Base-by-base conservation (phyloP, 2,329 filamentous ascomycete genomes). In the Blastomyces silverae region DNA sequence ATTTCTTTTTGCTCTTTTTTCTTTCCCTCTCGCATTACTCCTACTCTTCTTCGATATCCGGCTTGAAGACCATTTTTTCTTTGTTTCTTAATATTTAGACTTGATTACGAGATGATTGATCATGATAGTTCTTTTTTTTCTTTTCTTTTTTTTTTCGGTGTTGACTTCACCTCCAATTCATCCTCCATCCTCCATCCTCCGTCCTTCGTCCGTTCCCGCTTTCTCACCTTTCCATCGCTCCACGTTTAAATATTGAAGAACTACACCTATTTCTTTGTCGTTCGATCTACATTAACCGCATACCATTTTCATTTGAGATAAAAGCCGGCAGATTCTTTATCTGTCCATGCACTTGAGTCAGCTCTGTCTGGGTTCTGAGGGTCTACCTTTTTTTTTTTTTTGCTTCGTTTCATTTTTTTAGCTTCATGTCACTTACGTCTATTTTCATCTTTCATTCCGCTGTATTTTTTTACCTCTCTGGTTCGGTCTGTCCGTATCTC, bases 101-200 rank as follows among this genome's bases (percentile, higher is more conserved):
- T 58, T 42, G 56, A 58, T 42, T 42, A 58, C n/a, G 56, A 34
- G 56, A 58, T 58, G 56, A 58, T 58, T 58, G 56, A 58, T 58
- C 56, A 58, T 58, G 56, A 58, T 42, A 25, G 37, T 39, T 52
- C 4, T 13, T 22, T 50, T 25, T 17, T 15, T 44, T 5, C 3
- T 39, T 13, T 13, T 20, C 13, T 11, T 6, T 46, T 17, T 46
- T 17, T 46, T 6, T 46, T 58, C 25, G n/a, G 42, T 13, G 34
- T n/a, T 3, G 13, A n/a, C 56, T 58, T 31, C 17, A 42, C 39
- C 17, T n/a, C 3, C 2, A 34, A 37, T 20, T 2, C 25, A 34
- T 15, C 48, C 13, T 22, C 11, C 20, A 17, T 10, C 25, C 22
- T 31, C 50, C 22, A 56, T 11, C n/a, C 15, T n/a, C n/a, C 31